phyloP scores from a whole-genome alignment of 768 basidiomycete species.

The Rhizopogon rudus region DNA sequence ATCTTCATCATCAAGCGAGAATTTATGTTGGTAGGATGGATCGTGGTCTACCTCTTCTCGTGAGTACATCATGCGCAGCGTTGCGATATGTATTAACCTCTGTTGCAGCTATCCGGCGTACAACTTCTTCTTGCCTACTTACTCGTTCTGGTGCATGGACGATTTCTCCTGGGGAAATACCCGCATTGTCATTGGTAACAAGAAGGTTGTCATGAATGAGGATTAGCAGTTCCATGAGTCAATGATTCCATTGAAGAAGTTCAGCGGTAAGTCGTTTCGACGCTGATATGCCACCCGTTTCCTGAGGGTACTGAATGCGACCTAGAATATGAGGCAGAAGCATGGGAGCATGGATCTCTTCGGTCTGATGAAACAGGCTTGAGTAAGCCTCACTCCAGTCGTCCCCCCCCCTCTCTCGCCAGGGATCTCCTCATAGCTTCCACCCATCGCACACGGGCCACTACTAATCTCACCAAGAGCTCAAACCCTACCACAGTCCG shows the following conservation, averaged over 20 bases:
- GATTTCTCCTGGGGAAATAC: slow-evolving; percentile 96
- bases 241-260: slow-evolving; percentile 94
- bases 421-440: too few relatives aligned
- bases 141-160: slow-evolving; percentile 99
- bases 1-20: slow-evolving; percentile 97
- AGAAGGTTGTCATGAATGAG: slow-evolving; percentile 90
- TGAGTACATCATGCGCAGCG: slow-evolving; percentile 34
- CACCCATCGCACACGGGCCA: too few relatives aligned
- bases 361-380: slow-evolving; percentile 73
- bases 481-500: too few relatives aligned
- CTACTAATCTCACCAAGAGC: too few relatives aligned
- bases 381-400: slow-evolving; percentile 41
- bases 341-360: slow-evolving; percentile 79
- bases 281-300: neutral
- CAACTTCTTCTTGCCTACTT: slow-evolving; percentile 87
- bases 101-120: slow-evolving; percentile 77
- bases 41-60: slow-evolving; percentile 58
- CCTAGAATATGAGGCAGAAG: slow-evolving; percentile 88
- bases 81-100: slow-evolving; percentile 5
- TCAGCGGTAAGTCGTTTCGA: slow-evolving; percentile 34
- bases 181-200: slow-evolving; percentile 88
- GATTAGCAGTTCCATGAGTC: slow-evolving; percentile 97
- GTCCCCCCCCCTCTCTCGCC: too few relatives aligned
- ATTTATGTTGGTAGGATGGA: slow-evolving; percentile 97
- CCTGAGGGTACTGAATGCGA: neutral